Percentiles rank a stretch among this genome's conserved stretches.
These are phyloP conservation scores for Aspergillus fischeri DNA, from an alignment of 2,329 filamentous ascomycete genomes.

Conservation along the genomic window DNA sequence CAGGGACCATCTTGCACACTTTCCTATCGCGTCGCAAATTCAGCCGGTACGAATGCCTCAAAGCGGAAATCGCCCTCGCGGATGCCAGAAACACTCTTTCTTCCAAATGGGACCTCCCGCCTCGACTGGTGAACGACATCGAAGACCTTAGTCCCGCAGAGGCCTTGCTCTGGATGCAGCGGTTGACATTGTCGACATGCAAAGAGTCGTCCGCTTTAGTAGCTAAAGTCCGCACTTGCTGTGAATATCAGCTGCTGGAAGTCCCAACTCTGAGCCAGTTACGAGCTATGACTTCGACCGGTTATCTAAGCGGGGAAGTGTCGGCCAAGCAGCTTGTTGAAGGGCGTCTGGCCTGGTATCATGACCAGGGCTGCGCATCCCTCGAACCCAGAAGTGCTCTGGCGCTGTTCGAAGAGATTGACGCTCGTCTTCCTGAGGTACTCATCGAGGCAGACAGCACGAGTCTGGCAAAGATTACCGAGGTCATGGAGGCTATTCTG, in stretches of 20 bases:
- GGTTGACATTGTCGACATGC: slow-evolving; percentile 6
- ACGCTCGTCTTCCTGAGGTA: slow-evolving; percentile 25
- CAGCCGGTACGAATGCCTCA: slow-evolving; percentile 25
- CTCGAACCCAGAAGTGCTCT: slow-evolving; percentile 28
- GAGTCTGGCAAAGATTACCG: slow-evolving; percentile 36
- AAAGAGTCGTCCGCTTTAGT: slow-evolving; percentile 6
- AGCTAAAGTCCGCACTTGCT: slow-evolving; percentile 15
- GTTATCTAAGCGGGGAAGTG: slow-evolving; percentile 39
- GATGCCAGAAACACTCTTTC: slow-evolving; percentile 15
- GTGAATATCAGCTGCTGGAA: slow-evolving; percentile 22
- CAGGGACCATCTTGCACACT: slow-evolving; percentile 34
- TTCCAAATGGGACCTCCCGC: slow-evolving; percentile 17
- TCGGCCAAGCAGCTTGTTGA: slow-evolving; percentile 33
- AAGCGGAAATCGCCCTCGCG: slow-evolving; percentile 28
- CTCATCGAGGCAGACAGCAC: slow-evolving; percentile 21
- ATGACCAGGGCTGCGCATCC: slow-evolving; percentile 37
- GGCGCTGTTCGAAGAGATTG: slow-evolving; percentile 37
- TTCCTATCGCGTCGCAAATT: slow-evolving; percentile 32
- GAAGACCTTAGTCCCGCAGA: slow-evolving; percentile 32
- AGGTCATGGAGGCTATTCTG: slow-evolving; percentile 32
- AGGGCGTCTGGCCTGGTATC: slow-evolving; percentile 42
- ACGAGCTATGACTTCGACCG: slow-evolving; percentile 32
- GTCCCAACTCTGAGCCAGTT: slow-evolving; percentile 35
- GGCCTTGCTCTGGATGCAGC: slow-evolving; percentile 16
- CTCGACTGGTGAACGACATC: slow-evolving; percentile 32